A percentile compares a stretch with the other conserved stretches of the same genome.
Evolutionary conservation across 768 basidiomycete species (phyloP).

Genomic region (Kwoniella dendrophila): DNA sequence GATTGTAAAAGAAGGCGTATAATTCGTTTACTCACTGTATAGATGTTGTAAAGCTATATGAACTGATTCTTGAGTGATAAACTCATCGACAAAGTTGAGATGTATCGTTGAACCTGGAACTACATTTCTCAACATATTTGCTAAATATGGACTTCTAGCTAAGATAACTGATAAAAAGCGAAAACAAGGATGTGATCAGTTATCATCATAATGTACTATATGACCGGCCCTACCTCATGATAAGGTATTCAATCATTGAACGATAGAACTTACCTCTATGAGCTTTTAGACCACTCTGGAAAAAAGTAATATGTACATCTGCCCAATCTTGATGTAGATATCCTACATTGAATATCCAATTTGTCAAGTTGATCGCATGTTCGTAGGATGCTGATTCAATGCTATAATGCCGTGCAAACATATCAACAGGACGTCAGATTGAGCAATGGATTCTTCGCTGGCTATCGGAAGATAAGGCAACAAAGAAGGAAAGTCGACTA

Average conservation of each 20-base stretch:
- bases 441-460: no score
- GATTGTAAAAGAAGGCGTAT: not conserved
- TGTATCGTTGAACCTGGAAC: constrained; percentile 66
- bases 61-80: constrained; percentile 64
- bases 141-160: constrained; percentile 82
- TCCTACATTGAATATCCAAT: constrained; percentile 40
- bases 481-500: no score
- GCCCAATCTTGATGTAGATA: constrained; percentile 40
- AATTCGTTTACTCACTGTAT: constrained; percentile 57
- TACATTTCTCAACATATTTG: constrained; percentile 81
- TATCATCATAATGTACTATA: not conserved
- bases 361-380: constrained; percentile 30
- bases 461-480: no score
- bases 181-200: no score
- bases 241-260: not conserved
- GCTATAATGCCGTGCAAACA: no score
- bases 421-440: no score
- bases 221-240: not conserved
- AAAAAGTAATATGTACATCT: constrained; percentile 42
- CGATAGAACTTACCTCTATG: constrained; percentile 46
- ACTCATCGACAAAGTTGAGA: constrained; percentile 75
- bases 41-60: constrained; percentile 65
- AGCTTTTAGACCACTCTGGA: constrained; percentile 32
- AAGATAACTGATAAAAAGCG: constrained; percentile 67
- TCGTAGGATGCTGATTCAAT: constrained; percentile 11